Percentiles rank a stretch among this genome's conserved stretches.
These are phyloP conservation scores for Rutstroemia sydowiana DNA, from an alignment of 2,329 filamentous ascomycete species.

Conservation along the genomic window DNA sequence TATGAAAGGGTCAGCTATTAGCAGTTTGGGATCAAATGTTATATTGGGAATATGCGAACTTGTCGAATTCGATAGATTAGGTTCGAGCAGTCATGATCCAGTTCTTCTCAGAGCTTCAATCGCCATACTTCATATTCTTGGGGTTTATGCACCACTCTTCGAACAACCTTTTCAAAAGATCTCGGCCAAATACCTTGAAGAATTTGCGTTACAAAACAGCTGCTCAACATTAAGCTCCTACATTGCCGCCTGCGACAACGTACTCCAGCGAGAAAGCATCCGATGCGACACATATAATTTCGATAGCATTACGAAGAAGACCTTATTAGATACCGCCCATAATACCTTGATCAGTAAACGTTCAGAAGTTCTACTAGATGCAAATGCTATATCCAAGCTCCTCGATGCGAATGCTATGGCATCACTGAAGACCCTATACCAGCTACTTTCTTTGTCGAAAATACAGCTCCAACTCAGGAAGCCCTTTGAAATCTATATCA, in stretches of 20 bases:
- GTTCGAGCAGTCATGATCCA: conserved; percentile 49
- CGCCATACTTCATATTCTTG: conserved; percentile 77
- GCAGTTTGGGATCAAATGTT: conserved; percentile 34
- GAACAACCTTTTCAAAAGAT: conserved; percentile 65
- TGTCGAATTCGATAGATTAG: conserved; percentile 62
- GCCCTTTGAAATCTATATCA: conserved; percentile 75
- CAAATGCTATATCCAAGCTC: conserved; percentile 62
- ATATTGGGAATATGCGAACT: conserved; percentile 64
- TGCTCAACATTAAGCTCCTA: conserved; percentile 63
- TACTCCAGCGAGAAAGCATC: conserved; percentile 65
- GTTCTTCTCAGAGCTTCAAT: conserved; percentile 67
- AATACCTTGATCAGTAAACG: conserved; percentile 62
- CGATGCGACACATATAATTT: conserved; percentile 77
- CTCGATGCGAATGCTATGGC: conserved; percentile 62
- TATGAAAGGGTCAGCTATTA: conserved; percentile 25
- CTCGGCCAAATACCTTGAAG: conserved; percentile 60
- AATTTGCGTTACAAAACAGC: conserved; percentile 63
- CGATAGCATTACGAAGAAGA: conserved; percentile 73
- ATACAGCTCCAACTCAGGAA: conserved; percentile 63
- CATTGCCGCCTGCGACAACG: conserved; percentile 57
- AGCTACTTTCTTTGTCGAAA: conserved; percentile 63
- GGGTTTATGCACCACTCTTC: conserved; percentile 71
- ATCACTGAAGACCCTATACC: conserved; percentile 70
- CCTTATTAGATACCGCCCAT: conserved; percentile 68
- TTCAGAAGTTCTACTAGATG: conserved; percentile 57